phyloP scores from a whole-genome alignment of 495 filamentous ascomycete genomes.

The Hypoxylon crocopeplum region DNA sequence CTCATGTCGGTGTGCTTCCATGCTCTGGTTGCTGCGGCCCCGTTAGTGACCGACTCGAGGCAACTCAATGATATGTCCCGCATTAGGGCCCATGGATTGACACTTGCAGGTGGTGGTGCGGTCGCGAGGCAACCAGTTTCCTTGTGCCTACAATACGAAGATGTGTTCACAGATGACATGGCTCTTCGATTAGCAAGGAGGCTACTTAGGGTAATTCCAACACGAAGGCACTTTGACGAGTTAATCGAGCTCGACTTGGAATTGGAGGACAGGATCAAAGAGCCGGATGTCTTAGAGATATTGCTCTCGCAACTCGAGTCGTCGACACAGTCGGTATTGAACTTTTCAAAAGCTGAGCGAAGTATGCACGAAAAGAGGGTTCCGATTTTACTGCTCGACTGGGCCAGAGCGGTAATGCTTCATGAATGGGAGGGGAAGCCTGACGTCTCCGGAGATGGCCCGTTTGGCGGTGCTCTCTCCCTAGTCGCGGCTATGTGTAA shows the following conservation, averaged over 20 bases:
- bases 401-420: constrained; percentile 76
- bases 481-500: constrained; percentile 77
- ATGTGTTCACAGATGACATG: constrained; percentile 59
- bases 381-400: constrained; percentile 70
- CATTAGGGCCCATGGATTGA: constrained; percentile 55
- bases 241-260: constrained; percentile 45
- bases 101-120: constrained; percentile 44
- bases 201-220: constrained; percentile 57
- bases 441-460: constrained; percentile 67
- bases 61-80: constrained; percentile 59
- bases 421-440: constrained; percentile 80
- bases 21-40: constrained; percentile 59
- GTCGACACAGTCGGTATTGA: constrained; percentile 46
- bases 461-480: constrained; percentile 75
- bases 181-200: constrained; percentile 58
- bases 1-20: constrained; percentile 61
- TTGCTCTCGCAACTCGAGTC: constrained; percentile 58
- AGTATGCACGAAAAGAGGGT: constrained; percentile 59
- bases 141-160: constrained; percentile 61
- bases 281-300: constrained; percentile 52
- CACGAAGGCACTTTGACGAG: constrained; percentile 55
- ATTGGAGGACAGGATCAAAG: constrained; percentile 31
- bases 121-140: constrained; percentile 49
- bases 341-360: constrained; percentile 55
- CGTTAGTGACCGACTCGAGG: constrained; percentile 51